Percentiles rank a stretch among this genome's conserved stretches.
Evolutionary conservation across 495 filamentous ascomycete species (phyloP).

Genomic region (Durotheca rogersii): DNA sequence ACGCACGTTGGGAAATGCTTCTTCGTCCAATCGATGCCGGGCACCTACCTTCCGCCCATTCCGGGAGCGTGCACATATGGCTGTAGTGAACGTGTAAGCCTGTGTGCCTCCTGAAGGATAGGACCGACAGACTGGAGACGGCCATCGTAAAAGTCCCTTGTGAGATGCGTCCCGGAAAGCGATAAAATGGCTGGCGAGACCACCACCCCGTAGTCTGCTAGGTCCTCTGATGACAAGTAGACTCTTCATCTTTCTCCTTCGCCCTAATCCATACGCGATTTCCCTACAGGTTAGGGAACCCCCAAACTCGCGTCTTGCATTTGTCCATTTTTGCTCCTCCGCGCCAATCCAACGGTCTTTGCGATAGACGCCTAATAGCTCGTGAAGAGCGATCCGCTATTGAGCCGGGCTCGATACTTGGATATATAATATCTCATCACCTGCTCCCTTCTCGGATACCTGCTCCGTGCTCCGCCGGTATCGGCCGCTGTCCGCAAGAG

Average conservation of each 20-base stretch:
- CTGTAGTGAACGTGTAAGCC: neutral
- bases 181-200: neutral
- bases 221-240: neutral
- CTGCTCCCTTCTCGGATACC: neutral
- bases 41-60: slow-evolving; percentile 7
- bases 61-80: slow-evolving; percentile 10
- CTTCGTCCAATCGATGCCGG: slow-evolving; percentile 9
- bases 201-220: neutral
- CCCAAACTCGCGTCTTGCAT: neutral
- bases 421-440: neutral
- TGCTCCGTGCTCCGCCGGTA: no score
- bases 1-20: slow-evolving; percentile 1
- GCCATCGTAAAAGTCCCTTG: no score
- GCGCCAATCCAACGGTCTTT: neutral
- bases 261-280: slow-evolving; percentile 2
- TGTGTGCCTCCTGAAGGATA: no score
- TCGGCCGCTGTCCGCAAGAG: no score
- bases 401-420: slow-evolving; percentile 19
- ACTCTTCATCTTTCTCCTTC: no score
- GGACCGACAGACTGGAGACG: no score
- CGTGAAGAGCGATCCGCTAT: neutral
- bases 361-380: neutral
- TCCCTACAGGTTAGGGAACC: neutral
- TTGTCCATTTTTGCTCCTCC: neutral
- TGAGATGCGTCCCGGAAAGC: neutral